phyloP scores from a whole-genome alignment of 768 basidiomycete genomes.

The Lactarius psammicola region DNA sequence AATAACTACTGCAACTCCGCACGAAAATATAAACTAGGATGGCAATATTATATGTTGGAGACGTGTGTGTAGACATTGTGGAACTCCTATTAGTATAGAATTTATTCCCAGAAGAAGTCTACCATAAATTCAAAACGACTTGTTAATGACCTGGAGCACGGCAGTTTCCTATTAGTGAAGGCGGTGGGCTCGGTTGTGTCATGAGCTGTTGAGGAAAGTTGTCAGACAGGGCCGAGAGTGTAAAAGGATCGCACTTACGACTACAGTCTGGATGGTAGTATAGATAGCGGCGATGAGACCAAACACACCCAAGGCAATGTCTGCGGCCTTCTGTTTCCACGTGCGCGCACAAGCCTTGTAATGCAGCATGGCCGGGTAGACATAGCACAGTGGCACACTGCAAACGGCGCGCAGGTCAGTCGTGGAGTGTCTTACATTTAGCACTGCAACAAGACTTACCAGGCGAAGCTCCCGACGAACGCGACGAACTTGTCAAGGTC shows the following conservation, averaged over 20 bases:
- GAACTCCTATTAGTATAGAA: not conserved
- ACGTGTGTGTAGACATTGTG: not conserved
- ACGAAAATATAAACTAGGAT: not conserved
- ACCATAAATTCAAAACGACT: not conserved
- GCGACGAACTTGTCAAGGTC: slow-evolving; percentile 97
- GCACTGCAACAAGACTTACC: slow-evolving; percentile 48
- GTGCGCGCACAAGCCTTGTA: slow-evolving; percentile 83
- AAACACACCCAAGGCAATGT: slow-evolving; percentile 74
- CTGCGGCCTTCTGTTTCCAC: slow-evolving; percentile 57
- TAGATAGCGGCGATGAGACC: slow-evolving; percentile 70
- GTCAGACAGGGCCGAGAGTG: not conserved
- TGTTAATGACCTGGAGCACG: slow-evolving; percentile 4
- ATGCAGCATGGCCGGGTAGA: slow-evolving; percentile 92
- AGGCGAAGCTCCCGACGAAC: slow-evolving; percentile 90
- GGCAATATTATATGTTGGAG: not conserved
- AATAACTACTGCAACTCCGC: not conserved
- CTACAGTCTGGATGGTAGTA: slow-evolving; percentile 77
- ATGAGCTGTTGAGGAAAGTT: slow-evolving; percentile 20
- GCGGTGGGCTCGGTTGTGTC: slow-evolving; percentile 13
- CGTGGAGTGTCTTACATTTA: not conserved
- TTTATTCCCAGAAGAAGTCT: not conserved
- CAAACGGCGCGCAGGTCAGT: not conserved
- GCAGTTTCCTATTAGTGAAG: slow-evolving; percentile 24
- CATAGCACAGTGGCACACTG: slow-evolving; percentile 90
- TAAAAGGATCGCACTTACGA: slow-evolving; percentile 41